Conservation (phyloP, 192 early-diverging fungal species). For the Phlyctochytrium planicorne region DNA sequence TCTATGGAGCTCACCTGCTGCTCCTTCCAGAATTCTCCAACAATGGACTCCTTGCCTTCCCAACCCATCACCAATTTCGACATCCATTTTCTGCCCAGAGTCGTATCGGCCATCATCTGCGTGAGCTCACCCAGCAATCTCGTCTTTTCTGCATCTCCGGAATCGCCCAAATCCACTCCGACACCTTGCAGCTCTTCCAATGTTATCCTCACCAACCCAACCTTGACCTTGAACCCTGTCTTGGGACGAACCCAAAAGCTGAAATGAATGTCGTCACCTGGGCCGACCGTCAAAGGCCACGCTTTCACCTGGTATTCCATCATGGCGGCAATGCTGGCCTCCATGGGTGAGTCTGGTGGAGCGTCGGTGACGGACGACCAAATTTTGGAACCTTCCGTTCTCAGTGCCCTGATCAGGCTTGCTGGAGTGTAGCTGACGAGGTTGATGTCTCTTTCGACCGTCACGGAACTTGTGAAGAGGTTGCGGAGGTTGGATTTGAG, state of each 20-base stretch:
- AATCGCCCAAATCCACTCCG: slow-evolving; percentile 9
- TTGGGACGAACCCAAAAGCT: slow-evolving; percentile 18
- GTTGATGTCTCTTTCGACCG: background rate
- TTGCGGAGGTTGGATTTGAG: background rate
- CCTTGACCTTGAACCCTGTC: slow-evolving; percentile 1
- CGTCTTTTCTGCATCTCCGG: background rate
- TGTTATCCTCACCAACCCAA: slow-evolving; percentile 19
- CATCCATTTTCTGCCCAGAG: slow-evolving; percentile 19
- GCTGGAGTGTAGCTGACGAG: slow-evolving; percentile 13
- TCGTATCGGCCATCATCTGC: slow-evolving; percentile 14
- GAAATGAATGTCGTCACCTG: slow-evolving; percentile 16
- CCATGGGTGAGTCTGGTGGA: background rate
- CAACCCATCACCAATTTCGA: slow-evolving; percentile 11
- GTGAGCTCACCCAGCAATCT: slow-evolving; percentile 1
- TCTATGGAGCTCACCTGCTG: slow-evolving; percentile 16
- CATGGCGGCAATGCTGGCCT: background rate
- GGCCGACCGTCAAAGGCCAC: slow-evolving; percentile 16
- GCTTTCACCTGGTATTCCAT: slow-evolving; percentile 15
- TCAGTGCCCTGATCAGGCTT: slow-evolving; percentile 6
- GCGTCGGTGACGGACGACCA: slow-evolving; percentile 24
- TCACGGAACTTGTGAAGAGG: background rate
- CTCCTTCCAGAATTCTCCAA: slow-evolving; percentile 26
- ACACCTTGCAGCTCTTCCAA: slow-evolving; percentile 31
- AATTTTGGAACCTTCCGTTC: background rate
- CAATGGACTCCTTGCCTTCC: slow-evolving; percentile 20